Evolutionary conservation across 139 green algal species (phyloP).

Genomic region (Ulvella scutata): DNA sequence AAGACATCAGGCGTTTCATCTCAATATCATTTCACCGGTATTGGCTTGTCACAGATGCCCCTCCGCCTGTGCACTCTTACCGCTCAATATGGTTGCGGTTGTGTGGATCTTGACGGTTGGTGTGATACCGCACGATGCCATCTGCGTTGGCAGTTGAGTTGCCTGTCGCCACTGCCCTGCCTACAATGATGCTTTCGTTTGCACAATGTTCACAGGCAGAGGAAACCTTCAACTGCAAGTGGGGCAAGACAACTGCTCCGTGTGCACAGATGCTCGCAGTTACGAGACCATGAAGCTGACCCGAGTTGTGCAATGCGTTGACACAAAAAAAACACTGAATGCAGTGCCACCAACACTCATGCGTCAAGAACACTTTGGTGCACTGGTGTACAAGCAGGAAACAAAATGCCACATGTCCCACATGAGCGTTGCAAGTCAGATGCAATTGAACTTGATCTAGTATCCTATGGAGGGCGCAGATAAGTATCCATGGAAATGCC

Average conservation of each 20-base stretch:
- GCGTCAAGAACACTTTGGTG: not conserved
- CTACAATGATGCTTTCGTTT: not conserved
- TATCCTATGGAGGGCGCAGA: too few species aligned
- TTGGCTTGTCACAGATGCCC: too few species aligned
- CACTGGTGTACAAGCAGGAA: not conserved
- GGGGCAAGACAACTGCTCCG: too few species aligned
- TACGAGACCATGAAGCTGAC: too few species aligned
- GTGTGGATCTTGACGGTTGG: constrained; percentile 80
- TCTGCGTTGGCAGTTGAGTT: constrained; percentile 53
- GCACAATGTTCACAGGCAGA: not conserved
- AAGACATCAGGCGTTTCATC: too few species aligned
- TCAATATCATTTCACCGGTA: too few species aligned
- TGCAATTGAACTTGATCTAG: not conserved
- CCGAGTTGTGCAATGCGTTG: not conserved
- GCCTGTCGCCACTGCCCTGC: constrained; percentile 51
- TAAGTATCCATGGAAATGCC: too few species aligned
- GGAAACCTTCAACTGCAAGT: too few species aligned
- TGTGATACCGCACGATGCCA: constrained; percentile 41
- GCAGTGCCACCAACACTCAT: not conserved
- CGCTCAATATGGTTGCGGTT: constrained; percentile 64
- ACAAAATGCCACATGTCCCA: too few species aligned
- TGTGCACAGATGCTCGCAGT: too few species aligned
- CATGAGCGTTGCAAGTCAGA: not conserved
- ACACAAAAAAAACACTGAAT: not conserved
- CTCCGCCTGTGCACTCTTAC: constrained; percentile 20